phyloP scores from a whole-genome alignment of 192 early-diverging fungal genomes.

The Phlyctochytrium arcticum region DNA sequence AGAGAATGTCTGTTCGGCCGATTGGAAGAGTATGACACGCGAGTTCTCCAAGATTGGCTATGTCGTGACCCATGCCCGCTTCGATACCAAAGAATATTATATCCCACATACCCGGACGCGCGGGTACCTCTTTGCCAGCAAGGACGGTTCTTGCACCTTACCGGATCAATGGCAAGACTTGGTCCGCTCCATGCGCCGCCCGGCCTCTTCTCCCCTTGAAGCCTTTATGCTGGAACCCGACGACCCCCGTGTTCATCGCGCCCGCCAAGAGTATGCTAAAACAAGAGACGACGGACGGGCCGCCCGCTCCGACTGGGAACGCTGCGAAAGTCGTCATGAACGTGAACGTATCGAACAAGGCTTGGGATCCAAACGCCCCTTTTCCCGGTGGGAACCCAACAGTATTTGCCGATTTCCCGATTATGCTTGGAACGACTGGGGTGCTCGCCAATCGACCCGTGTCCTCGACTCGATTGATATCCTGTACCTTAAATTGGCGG shows the following conservation, averaged over 20 bases:
- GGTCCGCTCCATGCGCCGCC: constrained; percentile 24
- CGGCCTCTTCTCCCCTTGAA: constrained; percentile 36
- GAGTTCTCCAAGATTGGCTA: constrained; percentile 28
- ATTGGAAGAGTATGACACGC: constrained; percentile 30
- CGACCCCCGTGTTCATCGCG: constrained; percentile 40
- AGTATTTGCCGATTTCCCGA: constrained; percentile 30
- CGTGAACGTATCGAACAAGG: constrained; percentile 30
- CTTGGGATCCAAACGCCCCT: constrained; percentile 33
- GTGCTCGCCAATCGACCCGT: constrained; percentile 33
- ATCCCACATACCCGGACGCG: constrained; percentile 47
- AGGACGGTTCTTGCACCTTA: background rate
- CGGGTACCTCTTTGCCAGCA: constrained; percentile 38
- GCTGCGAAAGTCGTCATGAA: constrained; percentile 40
- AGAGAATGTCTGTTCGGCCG: constrained; percentile 41
- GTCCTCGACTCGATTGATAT: constrained; percentile 47
- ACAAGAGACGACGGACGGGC: background rate
- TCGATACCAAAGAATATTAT: constrained; percentile 46
- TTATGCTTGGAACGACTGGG: constrained; percentile 41
- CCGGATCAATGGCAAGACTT: constrained; percentile 27
- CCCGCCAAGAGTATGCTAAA: constrained; percentile 23
- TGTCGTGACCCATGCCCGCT: constrained; percentile 5
- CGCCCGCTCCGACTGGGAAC: constrained; percentile 32
- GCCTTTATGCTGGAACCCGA: constrained; percentile 39
- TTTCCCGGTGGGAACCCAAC: constrained; percentile 41
- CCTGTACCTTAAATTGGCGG: constrained; percentile 31